Evolutionary conservation across 306 rosid genomes (phyloP), one percentile per base, ranked within the genome.

Genomic region (Hylodesmum podocarpum): DNA sequence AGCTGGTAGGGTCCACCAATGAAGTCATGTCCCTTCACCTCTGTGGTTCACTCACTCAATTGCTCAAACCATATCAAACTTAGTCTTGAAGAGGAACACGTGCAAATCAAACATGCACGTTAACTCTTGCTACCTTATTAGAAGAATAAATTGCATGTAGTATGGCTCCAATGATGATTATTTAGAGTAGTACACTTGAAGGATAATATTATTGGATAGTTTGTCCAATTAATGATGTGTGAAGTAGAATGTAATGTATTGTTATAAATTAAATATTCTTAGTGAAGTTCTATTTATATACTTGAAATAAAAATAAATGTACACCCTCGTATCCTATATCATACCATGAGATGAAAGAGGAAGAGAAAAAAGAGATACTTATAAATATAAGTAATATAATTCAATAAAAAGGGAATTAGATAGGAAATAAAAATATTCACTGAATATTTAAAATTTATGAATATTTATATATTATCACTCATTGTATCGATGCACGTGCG

Each of bases 1-100:
- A 51, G 62, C 81, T 96, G 1, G 89, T 96, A 43, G 99, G 99
- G 11, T 96, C 99, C 68, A 96, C 98, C 50, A 96, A 96, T 68
- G 99, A 96, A 84, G 95, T 96, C 77, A 96, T 96, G 99, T 96
- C 99, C 33, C 96, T 90, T 34, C 99, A 96, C 86, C 90, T 96
- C 0, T 84, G 95, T 57, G 98, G 99, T 34, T 70, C 74, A 14
- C 88, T 96, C 25, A 80, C 33, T 67, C 80, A 69, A 66, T 62
- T 80, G 41, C 86, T 96, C 4, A 85, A 78, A 73, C 91, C 93
- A 55, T 88, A 77, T 44, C 77, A n/a, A 37, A 3, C 79, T 50
- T 19, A 2, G 46, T 78, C 82, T 61, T 86, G 29, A 87, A 58
- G 29, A 47, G 15, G 28, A 66, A 8, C 63, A 27, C 61, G 18